Percentiles rank a stretch among this genome's conserved stretches.
phyloP scores from a whole-genome alignment of 352 stramenopile genomes.

The Blastocystis sp. region DNA sequence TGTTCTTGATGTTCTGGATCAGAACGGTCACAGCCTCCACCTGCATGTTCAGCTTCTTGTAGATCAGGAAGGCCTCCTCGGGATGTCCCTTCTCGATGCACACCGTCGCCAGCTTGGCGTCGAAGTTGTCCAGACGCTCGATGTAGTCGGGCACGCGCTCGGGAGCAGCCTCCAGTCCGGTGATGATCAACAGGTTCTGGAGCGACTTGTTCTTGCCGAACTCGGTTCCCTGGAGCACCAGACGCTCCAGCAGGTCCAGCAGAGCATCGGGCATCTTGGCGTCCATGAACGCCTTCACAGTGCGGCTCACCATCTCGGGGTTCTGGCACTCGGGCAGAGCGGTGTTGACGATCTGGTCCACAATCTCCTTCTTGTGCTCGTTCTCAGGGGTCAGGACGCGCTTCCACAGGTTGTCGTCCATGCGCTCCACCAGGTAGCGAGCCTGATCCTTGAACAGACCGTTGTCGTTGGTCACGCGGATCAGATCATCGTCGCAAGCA shows the following conservation, averaged over 20 bases:
- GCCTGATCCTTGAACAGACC: slow-evolving; percentile 96
- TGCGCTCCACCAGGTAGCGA: slow-evolving; percentile 93
- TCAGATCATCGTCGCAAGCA: slow-evolving; percentile 95
- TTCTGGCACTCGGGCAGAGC: slow-evolving; percentile 94
- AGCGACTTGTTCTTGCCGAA: slow-evolving; percentile 99
- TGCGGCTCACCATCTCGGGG: slow-evolving; percentile 95
- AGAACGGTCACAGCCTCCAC: slow-evolving; percentile 80
- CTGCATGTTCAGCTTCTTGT: slow-evolving; percentile 97
- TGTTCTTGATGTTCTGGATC: slow-evolving; percentile 87
- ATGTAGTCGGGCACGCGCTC: slow-evolving; percentile 98
- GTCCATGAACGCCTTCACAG: slow-evolving; percentile 99
- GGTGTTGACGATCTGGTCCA: slow-evolving; percentile 98
- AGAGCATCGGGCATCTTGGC: slow-evolving; percentile 93
- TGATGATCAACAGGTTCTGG: slow-evolving; percentile 99
- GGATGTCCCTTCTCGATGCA: slow-evolving; percentile 90
- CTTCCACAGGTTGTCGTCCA: slow-evolving; percentile 94
- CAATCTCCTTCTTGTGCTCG: slow-evolving; percentile 81
- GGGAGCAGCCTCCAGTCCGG: slow-evolving; percentile 91
- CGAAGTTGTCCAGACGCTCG: slow-evolving; percentile 99
- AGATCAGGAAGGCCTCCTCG: slow-evolving; percentile 98
- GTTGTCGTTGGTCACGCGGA: slow-evolving; percentile 94
- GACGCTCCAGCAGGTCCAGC: slow-evolving; percentile 95
- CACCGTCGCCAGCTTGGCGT: slow-evolving; percentile 97
- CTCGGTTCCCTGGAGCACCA: slow-evolving; percentile 96
- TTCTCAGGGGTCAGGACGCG: slow-evolving; percentile 75